A percentile compares a stretch with the other conserved stretches of the same genome.
Evolutionary conservation across 2,329 filamentous ascomycete species (phyloP).

Genomic region (Calonectria pseudoturangicola): DNA sequence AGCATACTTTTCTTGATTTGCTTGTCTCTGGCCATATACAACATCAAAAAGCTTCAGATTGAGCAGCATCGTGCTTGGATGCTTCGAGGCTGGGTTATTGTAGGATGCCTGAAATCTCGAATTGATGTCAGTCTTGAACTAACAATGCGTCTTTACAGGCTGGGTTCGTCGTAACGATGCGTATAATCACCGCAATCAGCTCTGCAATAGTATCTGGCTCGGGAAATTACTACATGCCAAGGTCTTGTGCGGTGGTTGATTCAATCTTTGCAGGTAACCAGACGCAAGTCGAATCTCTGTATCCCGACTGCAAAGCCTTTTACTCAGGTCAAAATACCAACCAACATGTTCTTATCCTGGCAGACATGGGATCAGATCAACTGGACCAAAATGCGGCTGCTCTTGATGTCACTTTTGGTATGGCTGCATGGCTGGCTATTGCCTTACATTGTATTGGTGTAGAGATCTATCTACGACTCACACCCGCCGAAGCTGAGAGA

Average conservation of each 20-base stretch:
- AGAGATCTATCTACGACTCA: conserved; percentile 11
- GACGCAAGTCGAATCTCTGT: neutral
- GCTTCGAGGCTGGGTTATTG: conserved; percentile 62
- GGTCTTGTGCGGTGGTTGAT: neutral
- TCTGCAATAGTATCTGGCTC: neutral
- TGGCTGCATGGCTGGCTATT: conserved; percentile 14
- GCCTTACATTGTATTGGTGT: neutral
- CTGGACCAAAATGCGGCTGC: conserved; percentile 10
- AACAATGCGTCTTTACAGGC: neutral
- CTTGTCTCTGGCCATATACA: conserved; percentile 69
- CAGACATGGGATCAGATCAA: neutral
- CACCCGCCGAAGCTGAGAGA: conserved; percentile 3
- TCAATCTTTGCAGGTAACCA: neutral
- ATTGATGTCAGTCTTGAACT: neutral
- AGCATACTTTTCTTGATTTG: conserved; percentile 65
- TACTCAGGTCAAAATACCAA: neutral
- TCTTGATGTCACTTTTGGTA: conserved; percentile 4
- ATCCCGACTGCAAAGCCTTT: conserved; percentile 14
- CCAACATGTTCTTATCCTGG: neutral
- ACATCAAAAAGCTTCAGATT: conserved; percentile 76
- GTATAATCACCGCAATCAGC: neutral
- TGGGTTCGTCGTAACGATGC: conserved; percentile 18
- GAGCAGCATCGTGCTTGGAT: conserved; percentile 79
- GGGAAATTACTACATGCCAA: neutral
- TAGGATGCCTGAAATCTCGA: neutral